phyloP scores from a whole-genome alignment of 371 early-diverging fungal species.

The Apophysomyces trapeziformis region DNA sequence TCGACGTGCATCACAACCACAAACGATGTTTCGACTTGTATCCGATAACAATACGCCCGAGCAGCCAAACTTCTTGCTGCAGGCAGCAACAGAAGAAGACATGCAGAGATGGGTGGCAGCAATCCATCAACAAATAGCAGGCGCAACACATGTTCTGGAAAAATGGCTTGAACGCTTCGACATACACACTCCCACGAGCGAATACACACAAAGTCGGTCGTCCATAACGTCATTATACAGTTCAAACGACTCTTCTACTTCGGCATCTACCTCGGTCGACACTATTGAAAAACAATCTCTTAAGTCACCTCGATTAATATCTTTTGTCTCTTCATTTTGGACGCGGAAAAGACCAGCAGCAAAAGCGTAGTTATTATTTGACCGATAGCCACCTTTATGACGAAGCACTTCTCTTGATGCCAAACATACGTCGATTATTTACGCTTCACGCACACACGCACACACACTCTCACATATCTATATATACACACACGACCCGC shows the following conservation, averaged over 20 bases:
- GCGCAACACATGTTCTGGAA: slow-evolving; percentile 17
- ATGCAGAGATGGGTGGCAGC: slow-evolving; percentile 22
- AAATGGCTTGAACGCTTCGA: slow-evolving; percentile 32
- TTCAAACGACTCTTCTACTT: slow-evolving; percentile 8
- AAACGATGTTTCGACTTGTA: slow-evolving; percentile 21
- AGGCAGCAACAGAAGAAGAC: slow-evolving; percentile 19
- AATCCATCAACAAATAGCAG: slow-evolving; percentile 9
- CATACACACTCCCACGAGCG: slow-evolving; percentile 9
- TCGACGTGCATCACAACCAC: slow-evolving; percentile 10
- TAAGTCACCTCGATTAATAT: slow-evolving; percentile 16
- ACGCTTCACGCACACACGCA: neutral
- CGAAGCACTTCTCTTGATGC: too few species aligned
- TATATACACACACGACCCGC: neutral
- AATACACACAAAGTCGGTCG: neutral
- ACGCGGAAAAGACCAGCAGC: neutral
- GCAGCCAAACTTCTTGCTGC: slow-evolving; percentile 17
- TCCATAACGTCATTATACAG: slow-evolving; percentile 3
- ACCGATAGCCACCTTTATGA: too few species aligned
- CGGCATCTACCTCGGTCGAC: slow-evolving; percentile 14
- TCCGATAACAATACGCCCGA: slow-evolving; percentile 10
- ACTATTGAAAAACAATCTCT: slow-evolving; percentile 2
- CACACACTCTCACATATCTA: neutral
- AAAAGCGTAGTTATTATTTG: neutral
- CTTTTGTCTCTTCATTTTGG: slow-evolving; percentile 10
- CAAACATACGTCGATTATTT: neutral